phyloP scores from a whole-genome alignment of 2,329 filamentous ascomycete genomes.

The Venturia oleaginea region DNA sequence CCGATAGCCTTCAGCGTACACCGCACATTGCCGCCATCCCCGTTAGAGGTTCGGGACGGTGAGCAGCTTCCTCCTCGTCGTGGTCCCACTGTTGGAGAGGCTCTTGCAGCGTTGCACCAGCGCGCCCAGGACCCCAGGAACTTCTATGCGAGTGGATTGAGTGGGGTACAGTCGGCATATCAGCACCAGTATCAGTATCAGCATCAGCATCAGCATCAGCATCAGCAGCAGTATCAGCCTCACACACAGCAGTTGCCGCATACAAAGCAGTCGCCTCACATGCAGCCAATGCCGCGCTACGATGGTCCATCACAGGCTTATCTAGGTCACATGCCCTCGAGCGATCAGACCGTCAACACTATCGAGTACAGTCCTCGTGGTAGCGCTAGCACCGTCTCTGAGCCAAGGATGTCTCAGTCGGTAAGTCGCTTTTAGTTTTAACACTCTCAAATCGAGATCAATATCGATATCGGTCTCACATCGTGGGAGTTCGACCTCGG shows the following conservation, averaged over 20 bases:
- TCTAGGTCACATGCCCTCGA: background rate
- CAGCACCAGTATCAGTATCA: background rate
- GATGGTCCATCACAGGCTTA: background rate
- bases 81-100: background rate
- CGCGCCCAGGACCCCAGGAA: background rate
- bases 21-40: background rate
- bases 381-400: background rate
- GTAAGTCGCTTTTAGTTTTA: background rate
- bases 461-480: background rate
- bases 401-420: background rate
- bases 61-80: background rate
- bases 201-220: too few species aligned
- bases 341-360: background rate
- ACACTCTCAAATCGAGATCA: background rate
- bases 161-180: background rate
- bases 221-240: background rate
- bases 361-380: background rate
- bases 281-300: background rate
- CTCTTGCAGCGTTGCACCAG: background rate
- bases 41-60: background rate
- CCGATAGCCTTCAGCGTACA: background rate
- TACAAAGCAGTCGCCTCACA: background rate
- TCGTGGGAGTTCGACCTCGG: background rate
- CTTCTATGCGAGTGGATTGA: background rate
- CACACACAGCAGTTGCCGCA: background rate